Base-by-base conservation (phyloP, 1,139 yeast species). In the Pichia sp. region DNA sequence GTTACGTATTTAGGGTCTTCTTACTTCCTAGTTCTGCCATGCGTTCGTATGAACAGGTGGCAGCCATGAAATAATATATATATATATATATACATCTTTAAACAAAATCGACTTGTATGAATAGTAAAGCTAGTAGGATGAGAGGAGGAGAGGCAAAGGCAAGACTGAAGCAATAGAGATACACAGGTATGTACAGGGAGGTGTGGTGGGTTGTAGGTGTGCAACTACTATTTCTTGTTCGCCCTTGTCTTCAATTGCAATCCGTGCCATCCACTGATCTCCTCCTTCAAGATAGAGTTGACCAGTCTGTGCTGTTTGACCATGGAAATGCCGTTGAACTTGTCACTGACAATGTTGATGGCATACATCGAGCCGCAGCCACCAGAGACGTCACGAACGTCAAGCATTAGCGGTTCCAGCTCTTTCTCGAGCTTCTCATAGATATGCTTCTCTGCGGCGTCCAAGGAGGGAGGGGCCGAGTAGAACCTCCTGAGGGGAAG, bases 291-390 rank as follows among this genome's bases (percentile, higher is more conserved):
- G 3, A 85, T 76, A 55, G 82, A 82, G 71, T 93, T 93, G 29
- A 93, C 98, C 65, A 92, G 71, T 59, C 96, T 79, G 67, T 93
- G 99, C 70, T 93, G 99, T 67, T 90, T 90, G 61, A 93, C 78
- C 84, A 89, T 88, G 2, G 89, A 75, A 47, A 88, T 68, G 0
- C 96, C 96, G 63, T 86, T 82, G 72, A 93, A 93, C 65, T 81
- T 75, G 1, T 75, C 76, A 55, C 96, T 85, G 45, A 84, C 87
- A 26, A 95, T 81, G 58, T 79, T 75, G 52, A 93, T 93, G 48
- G 96, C 90, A 72, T 90, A 95, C 98, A 93, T 93, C 3, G 97
- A 90, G 0, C 99, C 99, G 73, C 99, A 95, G 0, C 99, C 99
- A 26, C 90, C 98, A 30, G 95, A 85, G 5, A 92, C 85, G 68